Evolutionary conservation across 371 early-diverging fungal species (phyloP), one percentile per base, ranked within the genome.

Genomic region (Rhizomucor pusillus): DNA sequence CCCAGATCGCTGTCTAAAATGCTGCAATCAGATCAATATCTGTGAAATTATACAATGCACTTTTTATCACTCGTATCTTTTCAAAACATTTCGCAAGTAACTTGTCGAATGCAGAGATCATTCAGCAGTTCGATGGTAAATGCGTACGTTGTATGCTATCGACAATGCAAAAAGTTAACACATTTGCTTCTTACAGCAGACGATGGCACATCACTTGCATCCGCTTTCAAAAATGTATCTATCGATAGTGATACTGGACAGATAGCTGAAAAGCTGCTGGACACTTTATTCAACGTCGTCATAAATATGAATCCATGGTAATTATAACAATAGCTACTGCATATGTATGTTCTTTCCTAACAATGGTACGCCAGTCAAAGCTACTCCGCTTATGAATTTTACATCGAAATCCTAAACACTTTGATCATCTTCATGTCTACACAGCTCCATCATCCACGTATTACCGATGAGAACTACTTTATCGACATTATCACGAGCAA

Each of bases 61-160:
- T 90, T 50, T 84, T 88, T 64, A 41, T 86, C 52, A 71, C 82
- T 1, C 76, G 87, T 47, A 59, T 86, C 13, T 86, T 87, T 56
- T 66, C 79, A 12, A 88, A 88, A 54, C 83, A 87, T 52, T 86
- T 88, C 61, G 74, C 84, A 7, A 79, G 80, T n/a, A 85, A 82
- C 54, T 54, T 86, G 54, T 69, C 77, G 1, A 69, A 74, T 36
- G 60, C 69, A 4, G 80, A 84, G 60, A 71, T 89, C 44, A 72
- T 77, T 22, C 66, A 81, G 9, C 82, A 80, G 47, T 82, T 87
- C 56, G 89, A 89, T 72, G 72, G 84, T 80, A 59, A 57, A 5
- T 29, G 29, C 29, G n/a, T n/a, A n/a, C n/a, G n/a, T n/a, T n/a
- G n/a, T n/a, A n/a, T n/a, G n/a, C n/a, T n/a, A n/a, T n/a, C n/a